Percentiles rank a stretch among this genome's conserved stretches.
Evolutionary conservation across 139 green algal genomes (phyloP).

Genomic region (Monoraphidium neglectum): DNA sequence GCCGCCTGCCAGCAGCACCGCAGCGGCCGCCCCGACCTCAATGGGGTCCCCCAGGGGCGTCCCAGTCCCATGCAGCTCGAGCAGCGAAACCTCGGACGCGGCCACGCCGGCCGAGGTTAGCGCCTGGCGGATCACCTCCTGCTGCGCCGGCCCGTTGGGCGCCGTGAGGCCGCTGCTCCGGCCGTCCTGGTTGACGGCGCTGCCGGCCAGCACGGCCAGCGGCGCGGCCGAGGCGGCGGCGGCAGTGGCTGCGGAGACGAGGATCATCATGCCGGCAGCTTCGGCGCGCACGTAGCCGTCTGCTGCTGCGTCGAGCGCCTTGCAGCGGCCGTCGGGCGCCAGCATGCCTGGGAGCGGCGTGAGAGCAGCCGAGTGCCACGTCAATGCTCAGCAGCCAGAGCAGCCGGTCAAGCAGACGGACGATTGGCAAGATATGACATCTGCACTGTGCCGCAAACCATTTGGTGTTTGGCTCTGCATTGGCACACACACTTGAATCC

Average conservation of each 20-base stretch:
- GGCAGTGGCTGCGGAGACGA: slow-evolving; percentile 17
- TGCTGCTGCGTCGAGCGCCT: slow-evolving; percentile 83
- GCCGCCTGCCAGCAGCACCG: slow-evolving; percentile 16
- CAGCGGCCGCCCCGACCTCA: slow-evolving; percentile 50
- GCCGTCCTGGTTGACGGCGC: slow-evolving; percentile 89
- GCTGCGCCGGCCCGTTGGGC: slow-evolving; percentile 83
- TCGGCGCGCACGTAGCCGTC: slow-evolving; percentile 91
- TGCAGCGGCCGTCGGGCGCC: slow-evolving; percentile 80
- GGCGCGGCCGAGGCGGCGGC: not conserved
- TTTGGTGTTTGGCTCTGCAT: too few relatives aligned
- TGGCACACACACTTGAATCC: too few relatives aligned
- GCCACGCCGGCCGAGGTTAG: slow-evolving; percentile 41
- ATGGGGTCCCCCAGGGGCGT: slow-evolving; percentile 83
- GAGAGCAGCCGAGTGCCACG: too few relatives aligned
- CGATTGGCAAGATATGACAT: too few relatives aligned
- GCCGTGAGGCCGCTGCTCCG: slow-evolving; percentile 86
- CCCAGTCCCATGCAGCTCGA: slow-evolving; percentile 84
- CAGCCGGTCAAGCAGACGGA: too few relatives aligned
- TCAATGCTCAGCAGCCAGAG: too few relatives aligned
- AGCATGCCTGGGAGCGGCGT: too few relatives aligned
- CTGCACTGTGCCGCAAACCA: too few relatives aligned
- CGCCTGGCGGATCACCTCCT: slow-evolving; percentile 68
- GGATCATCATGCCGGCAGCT: slow-evolving; percentile 34
- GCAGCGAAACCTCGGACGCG: slow-evolving; percentile 13
- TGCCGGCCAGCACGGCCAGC: slow-evolving; percentile 55